Conservation (phyloP, 169 alveolate species). For the Babesia bigemina region DNA sequence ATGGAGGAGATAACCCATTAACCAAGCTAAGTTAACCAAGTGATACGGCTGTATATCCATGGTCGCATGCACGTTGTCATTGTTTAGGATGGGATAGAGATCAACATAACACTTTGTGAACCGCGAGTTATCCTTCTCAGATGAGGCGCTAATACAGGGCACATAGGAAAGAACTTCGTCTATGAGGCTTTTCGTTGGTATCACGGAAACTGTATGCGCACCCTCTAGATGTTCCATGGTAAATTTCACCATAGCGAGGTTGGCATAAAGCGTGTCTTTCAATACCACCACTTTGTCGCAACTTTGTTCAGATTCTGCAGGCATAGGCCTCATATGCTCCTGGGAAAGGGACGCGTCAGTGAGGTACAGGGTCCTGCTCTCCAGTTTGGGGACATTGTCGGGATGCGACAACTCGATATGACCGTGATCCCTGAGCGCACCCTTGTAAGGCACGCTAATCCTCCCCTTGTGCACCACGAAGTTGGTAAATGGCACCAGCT, state of each 20-base stretch:
- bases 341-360: slow-evolving; percentile 6
- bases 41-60: slow-evolving; percentile 33
- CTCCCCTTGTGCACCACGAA: slow-evolving; percentile 41
- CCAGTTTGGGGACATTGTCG: not conserved
- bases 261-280: slow-evolving; percentile 50
- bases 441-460: slow-evolving; percentile 23
- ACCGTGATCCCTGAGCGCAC: slow-evolving; percentile 13
- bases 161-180: slow-evolving; percentile 37
- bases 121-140: not conserved
- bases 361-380: not conserved
- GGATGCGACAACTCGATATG: not conserved
- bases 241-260: slow-evolving; percentile 30
- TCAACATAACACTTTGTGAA: slow-evolving; percentile 40
- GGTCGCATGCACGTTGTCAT: slow-evolving; percentile 3
- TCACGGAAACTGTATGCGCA: not conserved
- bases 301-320: not conserved
- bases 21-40: slow-evolving; percentile 55
- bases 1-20: slow-evolving; percentile 52
- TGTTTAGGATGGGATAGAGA: slow-evolving; percentile 36
- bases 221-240: slow-evolving; percentile 25
- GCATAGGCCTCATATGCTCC: not conserved
- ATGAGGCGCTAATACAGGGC: not conserved
- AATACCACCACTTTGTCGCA: slow-evolving; percentile 21
- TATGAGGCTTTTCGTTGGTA: slow-evolving; percentile 49
- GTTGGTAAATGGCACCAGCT: slow-evolving; percentile 47